Percentiles rank a stretch among this genome's conserved stretches.
phyloP scores from a whole-genome alignment of 208 protist species.

The Leishmania lainsoni region DNA sequence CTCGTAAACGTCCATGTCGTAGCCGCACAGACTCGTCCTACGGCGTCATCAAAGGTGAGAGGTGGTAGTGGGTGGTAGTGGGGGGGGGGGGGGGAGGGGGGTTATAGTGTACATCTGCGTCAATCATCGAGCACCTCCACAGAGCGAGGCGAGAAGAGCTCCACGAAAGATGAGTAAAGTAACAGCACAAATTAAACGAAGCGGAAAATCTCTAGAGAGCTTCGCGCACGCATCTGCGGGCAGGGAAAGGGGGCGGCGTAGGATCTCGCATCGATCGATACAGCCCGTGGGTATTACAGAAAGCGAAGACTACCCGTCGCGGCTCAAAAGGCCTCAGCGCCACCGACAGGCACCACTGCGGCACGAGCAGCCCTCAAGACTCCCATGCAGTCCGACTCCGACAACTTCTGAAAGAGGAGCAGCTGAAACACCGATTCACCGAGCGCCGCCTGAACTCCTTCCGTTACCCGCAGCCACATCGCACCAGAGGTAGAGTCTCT shows the following conservation, averaged over 20 bases:
- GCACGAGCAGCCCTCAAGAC: slow-evolving; percentile 58
- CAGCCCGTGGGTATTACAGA: background rate
- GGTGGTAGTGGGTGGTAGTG: too few species aligned
- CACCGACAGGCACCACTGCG: slow-evolving; percentile 12
- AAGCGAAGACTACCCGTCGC: background rate
- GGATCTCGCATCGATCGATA: background rate
- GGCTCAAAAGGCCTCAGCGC: background rate
- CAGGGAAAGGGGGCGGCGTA: background rate
- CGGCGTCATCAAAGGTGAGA: background rate
- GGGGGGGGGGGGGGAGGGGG: background rate
- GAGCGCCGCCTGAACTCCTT: slow-evolving; percentile 59
- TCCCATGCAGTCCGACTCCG: slow-evolving; percentile 63
- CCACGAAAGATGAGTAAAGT: background rate
- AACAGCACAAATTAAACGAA: background rate
- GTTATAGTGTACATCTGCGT: slow-evolving; percentile 3
- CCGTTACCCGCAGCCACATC: slow-evolving; percentile 49
- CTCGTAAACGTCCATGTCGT: background rate
- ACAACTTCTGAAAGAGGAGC: slow-evolving; percentile 70
- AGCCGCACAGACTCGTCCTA: background rate
- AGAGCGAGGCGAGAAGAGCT: background rate
- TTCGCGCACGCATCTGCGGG: background rate
- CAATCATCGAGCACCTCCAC: background rate
- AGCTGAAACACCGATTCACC: slow-evolving; percentile 64
- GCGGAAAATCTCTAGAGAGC: background rate
- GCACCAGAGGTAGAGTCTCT: slow-evolving; percentile 4